Evolutionary conservation across 2,329 filamentous ascomycete species (phyloP), one percentile per base, ranked within the genome.

Genomic region (Seiridium cupressi): DNA sequence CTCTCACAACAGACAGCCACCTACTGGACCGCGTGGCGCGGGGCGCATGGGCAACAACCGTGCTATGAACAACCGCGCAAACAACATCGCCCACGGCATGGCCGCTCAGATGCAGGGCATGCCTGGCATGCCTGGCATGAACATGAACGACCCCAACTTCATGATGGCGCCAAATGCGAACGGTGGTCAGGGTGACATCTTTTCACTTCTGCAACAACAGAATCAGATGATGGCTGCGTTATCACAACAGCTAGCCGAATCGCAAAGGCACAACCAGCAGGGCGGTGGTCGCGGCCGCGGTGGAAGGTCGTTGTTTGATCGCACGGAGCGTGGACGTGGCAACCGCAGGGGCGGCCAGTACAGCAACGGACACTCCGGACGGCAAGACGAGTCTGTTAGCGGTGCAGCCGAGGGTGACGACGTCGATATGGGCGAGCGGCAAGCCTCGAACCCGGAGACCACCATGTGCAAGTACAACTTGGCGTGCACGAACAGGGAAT

Each of bases 401-500:
- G 67, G 68, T 26, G 67, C 70, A 60, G 73, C 69, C 11, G 80
- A 80, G 38, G 79, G 77, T 56, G 83, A 83, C 73, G 89, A 93
- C 62, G 80, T 88, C 32, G 89, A 92, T 51, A 87, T 86, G 81
- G 76, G 77, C 57, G 73, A 73, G 65, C 80, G 76, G 76, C 84
- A 76, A 71, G 86, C 80, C 77, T 79, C 71, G 44, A 86, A 81
- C 69, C 78, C 80, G n/a, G 83, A 87, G 5, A 85, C 91, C 54
- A 90, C 82, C 11, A 80, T 94, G 63, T 99, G 95, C 85, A 92
- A 90, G 70, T 99, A 88, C 81, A 97, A 98, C 77, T 80, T 95
- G 58, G 82, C 85, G 64, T 99, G 95, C 79, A 91, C 90, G 44
- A 96, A 96, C 76, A 87, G 86, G 66, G 91, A 96, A 63, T 99